These are phyloP conservation scores for Cairneyella variabilis DNA, from an alignment of 495 filamentous ascomycete genomes.

Conservation along the genomic window DNA sequence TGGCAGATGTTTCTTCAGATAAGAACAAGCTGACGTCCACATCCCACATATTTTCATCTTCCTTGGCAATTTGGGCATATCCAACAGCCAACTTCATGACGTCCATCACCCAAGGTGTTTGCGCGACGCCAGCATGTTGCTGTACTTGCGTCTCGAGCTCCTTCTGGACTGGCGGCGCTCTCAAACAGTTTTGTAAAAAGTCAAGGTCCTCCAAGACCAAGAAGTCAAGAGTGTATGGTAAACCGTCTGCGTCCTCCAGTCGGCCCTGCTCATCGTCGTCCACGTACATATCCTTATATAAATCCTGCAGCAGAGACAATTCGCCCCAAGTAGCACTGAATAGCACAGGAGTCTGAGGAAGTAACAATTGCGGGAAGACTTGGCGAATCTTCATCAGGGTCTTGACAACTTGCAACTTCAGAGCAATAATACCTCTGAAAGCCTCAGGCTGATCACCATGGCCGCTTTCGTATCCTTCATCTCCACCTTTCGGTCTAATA, in stretches of 20 bases:
- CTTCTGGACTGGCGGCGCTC: constrained; percentile 77
- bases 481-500: constrained; percentile 33
- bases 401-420: constrained; percentile 90
- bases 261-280: constrained; percentile 79
- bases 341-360: constrained; percentile 69
- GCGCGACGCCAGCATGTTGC: constrained; percentile 48
- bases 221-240: constrained; percentile 96
- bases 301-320: constrained; percentile 60
- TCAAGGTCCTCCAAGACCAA: constrained; percentile 90
- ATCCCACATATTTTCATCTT: constrained; percentile 94
- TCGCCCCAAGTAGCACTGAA: constrained; percentile 88
- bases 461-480: constrained; percentile 28
- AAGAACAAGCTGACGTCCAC: constrained; percentile 94
- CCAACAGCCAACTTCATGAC: constrained; percentile 76
- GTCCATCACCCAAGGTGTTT: constrained; percentile 72
- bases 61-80: constrained; percentile 87
- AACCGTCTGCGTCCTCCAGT: constrained; percentile 81
- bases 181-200: constrained; percentile 81
- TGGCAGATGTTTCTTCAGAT: constrained; percentile 90
- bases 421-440: constrained; percentile 74
- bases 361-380: constrained; percentile 77
- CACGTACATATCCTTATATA: constrained; percentile 81
- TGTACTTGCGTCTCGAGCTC: constrained; percentile 72
- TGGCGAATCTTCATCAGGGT: constrained; percentile 84
- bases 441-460: constrained; percentile 35